Evolutionary conservation across 768 basidiomycete species (phyloP), one percentile per base, ranked within the genome.

Genomic region (Phanerochaete sordida): DNA sequence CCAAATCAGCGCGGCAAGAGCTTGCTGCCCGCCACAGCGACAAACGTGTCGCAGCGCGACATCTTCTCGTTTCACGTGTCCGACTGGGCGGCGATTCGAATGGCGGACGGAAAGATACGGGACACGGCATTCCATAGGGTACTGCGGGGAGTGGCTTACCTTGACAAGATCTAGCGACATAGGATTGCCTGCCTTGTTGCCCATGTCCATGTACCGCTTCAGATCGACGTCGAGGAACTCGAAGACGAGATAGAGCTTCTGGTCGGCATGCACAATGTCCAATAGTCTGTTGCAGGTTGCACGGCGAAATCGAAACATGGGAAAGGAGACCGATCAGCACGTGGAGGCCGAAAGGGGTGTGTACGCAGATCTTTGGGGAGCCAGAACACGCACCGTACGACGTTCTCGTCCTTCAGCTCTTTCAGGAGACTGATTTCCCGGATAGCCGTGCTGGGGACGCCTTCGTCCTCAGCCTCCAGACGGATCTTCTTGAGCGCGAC

Each of bases 401-500:
- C 93, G 71, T 98, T 93, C 35, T 94, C 92, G 72, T 98, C 91
- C 73, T 91, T 93, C 68, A 99, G 82, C 72, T 99, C 97, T 74
- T 98, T 99, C 66, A 99, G 76, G 62, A 99, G 75, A 76, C 92
- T 94, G 75, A 99, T 99, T 79, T 99, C 97, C 54, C 97, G 85
- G 69, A 99, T 99, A 57, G 96, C 95, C 3, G 97, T 99, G 64
- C 90, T 93, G 9, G 97, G 97, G 23, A 99, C 97, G 49, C 97
- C 97, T 74, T 99, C 97, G 70, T 99, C 97, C 74, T 98, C 97
- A 19, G 95, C 94, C 72, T 98, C 97, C 27, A 99, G 85, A 43
- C 97, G 80, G 71, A 99, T 98, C 82, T 99, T 99, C 86, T 99
- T 99, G 65, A 98, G 80, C 24, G 97, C 97, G 53, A 99, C 97